phyloP scores from a whole-genome alignment of 1,284 basidiomycete species.

The Pisolithus thermaeus region DNA sequence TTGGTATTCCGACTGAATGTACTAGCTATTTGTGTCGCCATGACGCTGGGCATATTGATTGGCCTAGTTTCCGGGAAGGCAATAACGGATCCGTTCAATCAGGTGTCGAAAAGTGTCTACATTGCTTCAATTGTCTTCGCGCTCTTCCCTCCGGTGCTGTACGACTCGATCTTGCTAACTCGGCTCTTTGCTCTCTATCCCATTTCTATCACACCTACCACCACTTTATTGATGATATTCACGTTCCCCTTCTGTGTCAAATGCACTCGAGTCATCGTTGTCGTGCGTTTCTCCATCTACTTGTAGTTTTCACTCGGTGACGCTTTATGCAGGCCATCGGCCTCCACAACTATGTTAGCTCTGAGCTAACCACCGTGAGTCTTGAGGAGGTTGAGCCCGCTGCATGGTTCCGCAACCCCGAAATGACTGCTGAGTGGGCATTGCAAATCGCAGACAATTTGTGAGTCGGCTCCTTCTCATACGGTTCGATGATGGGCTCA shows the following conservation, averaged over 20 bases:
- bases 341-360: neutral
- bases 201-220: neutral
- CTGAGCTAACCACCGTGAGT: neutral
- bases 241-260: constrained; percentile 1
- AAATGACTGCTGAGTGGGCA: constrained; percentile 2
- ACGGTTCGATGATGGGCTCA: neutral
- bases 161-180: constrained; percentile 1
- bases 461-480: neutral
- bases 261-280: neutral
- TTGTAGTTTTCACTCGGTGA: neutral
- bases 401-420: constrained; percentile 1
- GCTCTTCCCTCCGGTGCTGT: neutral
- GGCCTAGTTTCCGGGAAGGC: no score
- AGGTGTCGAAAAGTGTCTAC: neutral
- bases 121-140: neutral
- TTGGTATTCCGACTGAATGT: no score
- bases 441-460: constrained; percentile 2
- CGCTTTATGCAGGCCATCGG: neutral
- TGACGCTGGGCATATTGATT: no score
- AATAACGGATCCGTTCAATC: neutral
- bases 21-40: no score
- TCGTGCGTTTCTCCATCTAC: neutral
- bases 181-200: constrained; percentile 5
- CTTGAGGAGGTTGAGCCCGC: neutral
- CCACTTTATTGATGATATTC: neutral